Percentiles rank a stretch among this genome's conserved stretches.
Evolutionary conservation across 176 grass and related monocot species (phyloP).

Genomic region (Saccharum officinarum): DNA sequence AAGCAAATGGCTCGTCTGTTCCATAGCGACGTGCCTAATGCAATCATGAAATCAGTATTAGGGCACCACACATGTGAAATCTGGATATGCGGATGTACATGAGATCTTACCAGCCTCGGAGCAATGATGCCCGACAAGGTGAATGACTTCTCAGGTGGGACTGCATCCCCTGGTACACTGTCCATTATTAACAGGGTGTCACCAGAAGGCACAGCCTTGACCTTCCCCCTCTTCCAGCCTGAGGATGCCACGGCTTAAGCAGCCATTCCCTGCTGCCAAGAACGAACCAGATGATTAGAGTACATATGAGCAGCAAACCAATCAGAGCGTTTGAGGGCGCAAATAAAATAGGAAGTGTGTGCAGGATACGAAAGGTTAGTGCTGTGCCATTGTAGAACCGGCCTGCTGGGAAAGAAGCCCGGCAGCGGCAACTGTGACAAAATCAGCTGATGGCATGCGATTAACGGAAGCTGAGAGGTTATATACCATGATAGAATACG

Average conservation of each 20-base stretch:
- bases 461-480: no score
- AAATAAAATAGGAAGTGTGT: no score
- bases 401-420: no score
- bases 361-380: no score
- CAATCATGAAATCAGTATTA: background rate
- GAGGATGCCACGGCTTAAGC: conserved; percentile 13
- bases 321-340: background rate
- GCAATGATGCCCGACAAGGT: conserved; percentile 72
- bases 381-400: no score
- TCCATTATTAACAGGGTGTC: conserved; percentile 12
- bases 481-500: no score
- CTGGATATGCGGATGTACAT: background rate
- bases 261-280: background rate
- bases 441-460: no score
- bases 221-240: background rate
- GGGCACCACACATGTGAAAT: background rate
- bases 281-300: no score
- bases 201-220: conserved; percentile 1
- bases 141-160: conserved; percentile 78
- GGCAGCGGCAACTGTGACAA: no score
- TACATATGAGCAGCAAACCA: background rate
- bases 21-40: conserved; percentile 66
- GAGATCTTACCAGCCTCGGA: conserved; percentile 69
- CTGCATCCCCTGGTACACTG: conserved; percentile 7
- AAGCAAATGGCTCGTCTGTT: conserved; percentile 88